phyloP scores from a whole-genome alignment of 2,329 filamentous ascomycete genomes.

The Aspergillus unguis region DNA sequence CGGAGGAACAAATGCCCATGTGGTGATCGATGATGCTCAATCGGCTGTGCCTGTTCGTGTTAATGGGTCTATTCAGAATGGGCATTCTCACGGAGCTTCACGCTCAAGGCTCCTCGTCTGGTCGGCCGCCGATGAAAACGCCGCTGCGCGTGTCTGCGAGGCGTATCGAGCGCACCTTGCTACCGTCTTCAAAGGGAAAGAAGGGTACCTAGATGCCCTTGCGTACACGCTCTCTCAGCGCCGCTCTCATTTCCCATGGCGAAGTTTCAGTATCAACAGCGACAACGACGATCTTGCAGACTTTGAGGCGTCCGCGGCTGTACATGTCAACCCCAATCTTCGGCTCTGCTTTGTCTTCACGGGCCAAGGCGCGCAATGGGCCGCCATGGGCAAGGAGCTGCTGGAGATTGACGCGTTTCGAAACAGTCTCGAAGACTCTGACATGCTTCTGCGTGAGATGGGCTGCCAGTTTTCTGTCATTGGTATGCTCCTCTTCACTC shows the following conservation, averaged over 20 bases:
- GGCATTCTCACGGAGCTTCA: not conserved
- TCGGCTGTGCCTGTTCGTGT: not conserved
- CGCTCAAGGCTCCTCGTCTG: not conserved
- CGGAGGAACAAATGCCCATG: constrained; percentile 1
- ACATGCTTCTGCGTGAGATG: not conserved
- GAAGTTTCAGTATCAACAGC: not conserved
- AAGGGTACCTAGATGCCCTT: not conserved
- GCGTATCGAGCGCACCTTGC: not conserved
- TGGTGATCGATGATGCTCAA: constrained; percentile 2
- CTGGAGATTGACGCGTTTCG: constrained; percentile 7
- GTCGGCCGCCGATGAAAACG: too few relatives aligned
- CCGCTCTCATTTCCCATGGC: not conserved
- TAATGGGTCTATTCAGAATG: not conserved
- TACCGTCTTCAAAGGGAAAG: not conserved
- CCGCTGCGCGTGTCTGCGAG: not conserved
- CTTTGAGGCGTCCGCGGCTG: not conserved
- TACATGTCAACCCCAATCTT: not conserved
- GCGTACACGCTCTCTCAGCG: not conserved
- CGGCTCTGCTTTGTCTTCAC: constrained; percentile 5
- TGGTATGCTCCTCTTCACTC: too few relatives aligned
- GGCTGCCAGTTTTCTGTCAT: not conserved
- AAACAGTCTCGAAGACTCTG: not conserved
- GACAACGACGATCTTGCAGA: not conserved
- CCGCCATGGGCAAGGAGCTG: constrained; percentile 34
- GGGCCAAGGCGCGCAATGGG: constrained; percentile 37